Evolutionary conservation across 2,329 filamentous ascomycete genomes (phyloP).

Genomic region (Eurotiales sp.): DNA sequence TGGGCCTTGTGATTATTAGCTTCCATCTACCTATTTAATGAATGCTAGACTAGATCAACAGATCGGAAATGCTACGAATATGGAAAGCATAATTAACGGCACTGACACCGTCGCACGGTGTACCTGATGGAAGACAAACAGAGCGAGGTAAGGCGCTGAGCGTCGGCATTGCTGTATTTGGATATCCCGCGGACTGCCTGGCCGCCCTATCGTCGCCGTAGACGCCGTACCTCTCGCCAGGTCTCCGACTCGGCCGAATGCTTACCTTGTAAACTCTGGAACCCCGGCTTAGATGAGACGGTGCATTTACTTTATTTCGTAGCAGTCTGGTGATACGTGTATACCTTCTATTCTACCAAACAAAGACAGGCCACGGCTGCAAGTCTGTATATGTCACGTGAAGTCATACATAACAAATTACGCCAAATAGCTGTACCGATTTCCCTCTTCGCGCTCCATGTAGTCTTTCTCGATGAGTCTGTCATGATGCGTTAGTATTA

Average conservation of each 20-base stretch:
- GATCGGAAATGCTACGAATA: too few species aligned
- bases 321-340: background rate
- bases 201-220: too few species aligned
- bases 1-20: too few species aligned
- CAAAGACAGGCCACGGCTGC: background rate
- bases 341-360: background rate
- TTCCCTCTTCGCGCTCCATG: conserved; percentile 71
- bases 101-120: too few species aligned
- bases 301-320: background rate
- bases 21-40: too few species aligned
- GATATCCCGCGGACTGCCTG: background rate
- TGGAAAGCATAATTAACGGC: too few species aligned
- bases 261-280: too few species aligned
- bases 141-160: too few species aligned
- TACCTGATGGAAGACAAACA: too few species aligned
- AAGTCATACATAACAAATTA: background rate
- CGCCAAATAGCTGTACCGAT: conserved; percentile 67
- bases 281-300: too few species aligned
- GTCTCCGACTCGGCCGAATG: background rate
- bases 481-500: conserved; percentile 15
- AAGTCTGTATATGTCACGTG: background rate
- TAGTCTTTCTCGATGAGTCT: conserved; percentile 93
- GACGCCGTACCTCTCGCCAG: too few species aligned
- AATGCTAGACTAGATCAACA: too few species aligned
- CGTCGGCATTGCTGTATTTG: conserved; percentile 5